Base-by-base conservation (phyloP, 768 basidiomycete genomes). In the Hygrocybe punicea region DNA sequence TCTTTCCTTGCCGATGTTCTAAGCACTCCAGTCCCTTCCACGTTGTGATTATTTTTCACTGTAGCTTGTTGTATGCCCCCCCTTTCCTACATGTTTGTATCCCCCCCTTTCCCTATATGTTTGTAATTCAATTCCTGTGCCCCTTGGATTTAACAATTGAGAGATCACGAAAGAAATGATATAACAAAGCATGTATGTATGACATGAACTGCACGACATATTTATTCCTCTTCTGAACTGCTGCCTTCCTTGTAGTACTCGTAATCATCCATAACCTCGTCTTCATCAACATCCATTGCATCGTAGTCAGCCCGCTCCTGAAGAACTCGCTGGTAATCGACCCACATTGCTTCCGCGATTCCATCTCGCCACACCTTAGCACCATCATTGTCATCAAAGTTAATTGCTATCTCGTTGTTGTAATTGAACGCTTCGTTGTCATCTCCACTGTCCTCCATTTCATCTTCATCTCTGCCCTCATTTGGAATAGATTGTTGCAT, bases 281-380 rank as follows among this genome's bases (percentile, higher is more conserved):
- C 8, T 4, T 29, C 29, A 29, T 29, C 29, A 29, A 29, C 29
- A 29, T 4, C 29, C 29, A 29, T 29, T 29, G 4, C 8, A 8
- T 29, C 29, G n/a, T n/a, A n/a, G n/a, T n/a, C n/a, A n/a, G n/a
- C n/a, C n/a, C n/a, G n/a, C n/a, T n/a, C n/a, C n/a, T n/a, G n/a
- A n/a, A n/a, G n/a, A n/a, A n/a, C n/a, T 29, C 8, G 29, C 51
- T 39, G 9, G 52, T 25, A 53, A 4, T 57, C 52, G 8, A 29
- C 60, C 56, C 62, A 64, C 59, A 64, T 64, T 4, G 47, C 59
- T 35, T 60, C 37, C 29, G 59, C 58, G 58, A 64, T 64, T 33
- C 48, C 23, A 49, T 66, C 63, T 16, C 57, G 14, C 35, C 39
- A 29, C 53, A 2, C 37, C 23, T n/a, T 50, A 36, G 64, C 63